Percentiles rank a stretch among this genome's conserved stretches.
Evolutionary conservation across 1,284 basidiomycete genomes (phyloP).

Genomic region (Trichosporon coremiiforme): DNA sequence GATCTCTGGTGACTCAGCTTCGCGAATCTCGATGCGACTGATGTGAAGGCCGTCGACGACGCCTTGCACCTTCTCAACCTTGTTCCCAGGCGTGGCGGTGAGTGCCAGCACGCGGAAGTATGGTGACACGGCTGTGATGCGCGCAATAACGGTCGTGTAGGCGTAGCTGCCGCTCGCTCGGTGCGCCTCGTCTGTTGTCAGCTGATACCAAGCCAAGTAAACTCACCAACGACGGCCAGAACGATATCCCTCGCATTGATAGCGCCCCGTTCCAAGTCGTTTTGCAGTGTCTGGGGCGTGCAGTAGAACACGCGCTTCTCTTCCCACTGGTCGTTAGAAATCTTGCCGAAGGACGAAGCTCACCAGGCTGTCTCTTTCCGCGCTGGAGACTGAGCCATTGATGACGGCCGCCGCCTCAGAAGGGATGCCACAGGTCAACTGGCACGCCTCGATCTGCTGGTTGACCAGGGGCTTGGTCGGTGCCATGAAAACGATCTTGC

Average conservation of each 20-base stretch:
- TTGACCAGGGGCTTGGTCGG: conserved; percentile 94
- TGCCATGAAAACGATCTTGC: conserved; percentile 92
- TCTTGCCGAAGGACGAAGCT: conserved; percentile 45
- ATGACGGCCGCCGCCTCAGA: conserved; percentile 84
- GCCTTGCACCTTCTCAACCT: conserved; percentile 82
- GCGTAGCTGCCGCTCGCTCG: conserved; percentile 90
- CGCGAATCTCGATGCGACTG: conserved; percentile 89
- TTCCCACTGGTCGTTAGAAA: conserved; percentile 46
- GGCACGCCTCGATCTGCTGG: conserved; percentile 93
- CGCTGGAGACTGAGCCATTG: conserved; percentile 67
- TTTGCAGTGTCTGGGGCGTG: conserved; percentile 94
- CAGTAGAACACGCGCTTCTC: conserved; percentile 92
- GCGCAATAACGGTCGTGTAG: conserved; percentile 86
- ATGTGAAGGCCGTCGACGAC: conserved; percentile 97
- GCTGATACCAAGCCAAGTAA: neutral
- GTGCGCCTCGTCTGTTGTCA: conserved; percentile 84
- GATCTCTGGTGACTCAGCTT: conserved; percentile 88
- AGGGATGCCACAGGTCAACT: conserved; percentile 90
- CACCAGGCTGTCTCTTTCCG: conserved; percentile 65
- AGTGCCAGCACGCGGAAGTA: conserved; percentile 91
- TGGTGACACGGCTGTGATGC: conserved; percentile 89
- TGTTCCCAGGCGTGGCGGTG: conserved; percentile 91
- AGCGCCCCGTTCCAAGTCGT: conserved; percentile 74
- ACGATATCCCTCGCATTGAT: conserved; percentile 75
- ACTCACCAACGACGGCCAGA: conserved; percentile 67